phyloP scores from a whole-genome alignment of 306 rosid genomes.

The Prunus armeniaca region DNA sequence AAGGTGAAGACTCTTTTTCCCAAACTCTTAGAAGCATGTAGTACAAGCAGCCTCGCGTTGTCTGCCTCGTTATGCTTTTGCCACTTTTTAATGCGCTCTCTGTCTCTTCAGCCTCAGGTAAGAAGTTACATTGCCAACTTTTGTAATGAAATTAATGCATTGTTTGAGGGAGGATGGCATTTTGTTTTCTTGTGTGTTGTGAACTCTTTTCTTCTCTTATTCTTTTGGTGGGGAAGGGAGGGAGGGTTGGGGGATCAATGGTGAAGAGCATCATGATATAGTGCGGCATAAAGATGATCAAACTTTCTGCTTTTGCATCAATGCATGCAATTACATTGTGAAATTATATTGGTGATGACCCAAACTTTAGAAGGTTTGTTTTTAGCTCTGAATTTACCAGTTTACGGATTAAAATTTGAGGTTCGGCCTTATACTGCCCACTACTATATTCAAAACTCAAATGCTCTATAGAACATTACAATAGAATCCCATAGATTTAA shows the following conservation, averaged over 20 bases:
- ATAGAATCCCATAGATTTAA: neutral
- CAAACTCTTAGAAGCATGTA: neutral
- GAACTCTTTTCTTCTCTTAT: neutral
- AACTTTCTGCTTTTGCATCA: neutral
- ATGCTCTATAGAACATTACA: neutral
- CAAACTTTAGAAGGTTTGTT: too few species aligned
- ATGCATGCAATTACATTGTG: neutral
- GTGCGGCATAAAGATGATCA: neutral
- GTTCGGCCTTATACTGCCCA: too few species aligned
- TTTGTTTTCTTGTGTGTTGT: neutral
- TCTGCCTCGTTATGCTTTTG: neutral
- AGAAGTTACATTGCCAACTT: neutral
- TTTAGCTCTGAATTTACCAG: too few species aligned
- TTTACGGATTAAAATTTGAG: too few species aligned
- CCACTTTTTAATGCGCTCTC: neutral
- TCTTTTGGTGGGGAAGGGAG: neutral
- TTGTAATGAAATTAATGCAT: neutral
- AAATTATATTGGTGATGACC: neutral
- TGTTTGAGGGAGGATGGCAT: neutral
- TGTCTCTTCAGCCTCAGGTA: constrained; percentile 10
- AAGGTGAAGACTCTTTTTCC: neutral
- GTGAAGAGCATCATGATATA: neutral
- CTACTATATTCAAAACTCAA: too few species aligned
- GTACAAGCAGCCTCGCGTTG: neutral
- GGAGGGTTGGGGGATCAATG: neutral